These are phyloP conservation scores for Artemisia annua DNA, from an alignment of 129 eudicot species.

Conservation along the genomic window DNA sequence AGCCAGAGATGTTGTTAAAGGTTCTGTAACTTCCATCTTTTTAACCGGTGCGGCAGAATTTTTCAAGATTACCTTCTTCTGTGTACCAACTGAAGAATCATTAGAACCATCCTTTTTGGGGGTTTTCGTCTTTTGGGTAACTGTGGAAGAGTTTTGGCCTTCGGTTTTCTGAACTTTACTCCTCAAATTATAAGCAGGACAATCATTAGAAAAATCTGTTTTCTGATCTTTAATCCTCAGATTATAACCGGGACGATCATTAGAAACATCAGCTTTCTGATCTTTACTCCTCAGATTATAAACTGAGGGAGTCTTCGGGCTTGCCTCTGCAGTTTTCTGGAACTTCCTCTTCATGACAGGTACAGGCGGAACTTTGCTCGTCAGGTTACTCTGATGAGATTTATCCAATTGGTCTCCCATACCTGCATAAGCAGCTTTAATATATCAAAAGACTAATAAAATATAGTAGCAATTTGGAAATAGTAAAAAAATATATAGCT, in stretches of 20 bases:
- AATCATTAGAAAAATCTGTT: slow-evolving; percentile 16
- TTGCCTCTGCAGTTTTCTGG: slow-evolving; percentile 24
- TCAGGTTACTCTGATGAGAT: slow-evolving; percentile 21
- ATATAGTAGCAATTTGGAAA: background rate
- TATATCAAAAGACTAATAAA: background rate
- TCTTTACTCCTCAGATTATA: slow-evolving; percentile 30
- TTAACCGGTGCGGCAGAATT: slow-evolving; percentile 7
- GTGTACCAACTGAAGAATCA: slow-evolving; percentile 23
- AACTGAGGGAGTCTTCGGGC: slow-evolving; percentile 22
- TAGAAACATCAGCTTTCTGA: slow-evolving; percentile 14
- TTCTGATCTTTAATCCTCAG: slow-evolving; percentile 36
- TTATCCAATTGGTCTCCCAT: slow-evolving; percentile 27
- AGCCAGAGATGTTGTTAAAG: slow-evolving; percentile 28
- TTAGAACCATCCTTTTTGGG: slow-evolving; percentile 10
- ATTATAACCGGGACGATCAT: slow-evolving; percentile 24
- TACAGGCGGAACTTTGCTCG: slow-evolving; percentile 20
- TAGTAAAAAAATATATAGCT: background rate
- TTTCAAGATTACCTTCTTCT: slow-evolving; percentile 23
- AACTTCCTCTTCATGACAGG: slow-evolving; percentile 25
- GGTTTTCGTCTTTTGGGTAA: slow-evolving; percentile 21
- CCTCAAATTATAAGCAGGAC: slow-evolving; percentile 35
- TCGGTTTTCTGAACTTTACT: slow-evolving; percentile 34
- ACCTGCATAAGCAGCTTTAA: slow-evolving; percentile 12
- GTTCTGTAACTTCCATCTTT: slow-evolving; percentile 23
- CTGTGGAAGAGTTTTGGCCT: slow-evolving; percentile 12